Evolutionary conservation across 495 filamentous ascomycete species (phyloP).

Genomic region (Chaetomium cochliodes): DNA sequence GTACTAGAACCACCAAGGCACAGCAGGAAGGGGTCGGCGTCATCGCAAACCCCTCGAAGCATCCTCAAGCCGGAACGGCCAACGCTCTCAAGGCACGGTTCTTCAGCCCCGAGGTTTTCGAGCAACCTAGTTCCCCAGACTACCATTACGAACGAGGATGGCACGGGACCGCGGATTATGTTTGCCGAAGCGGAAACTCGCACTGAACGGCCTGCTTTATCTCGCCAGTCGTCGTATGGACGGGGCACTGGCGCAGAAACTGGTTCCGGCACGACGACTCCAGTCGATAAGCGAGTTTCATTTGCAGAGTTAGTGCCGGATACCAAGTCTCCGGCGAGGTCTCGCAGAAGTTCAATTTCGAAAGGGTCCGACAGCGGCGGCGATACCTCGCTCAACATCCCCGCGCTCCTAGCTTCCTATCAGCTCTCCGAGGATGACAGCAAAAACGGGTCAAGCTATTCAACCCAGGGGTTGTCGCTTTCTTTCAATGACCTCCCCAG

Average conservation of each 20-base stretch:
- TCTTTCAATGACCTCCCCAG: slow-evolving; percentile 83
- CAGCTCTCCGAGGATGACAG: slow-evolving; percentile 27
- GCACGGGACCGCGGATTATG: slow-evolving; percentile 72
- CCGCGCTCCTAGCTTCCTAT: slow-evolving; percentile 38
- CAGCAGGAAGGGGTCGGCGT: slow-evolving; percentile 8
- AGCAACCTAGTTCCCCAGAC: slow-evolving; percentile 74
- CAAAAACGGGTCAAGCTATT: slow-evolving; percentile 56
- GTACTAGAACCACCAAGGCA: slow-evolving; percentile 6
- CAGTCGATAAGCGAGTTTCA: slow-evolving; percentile 64
- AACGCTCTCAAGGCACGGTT: slow-evolving; percentile 52
- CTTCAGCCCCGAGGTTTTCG: slow-evolving; percentile 58
- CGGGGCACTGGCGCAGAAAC: slow-evolving; percentile 60
- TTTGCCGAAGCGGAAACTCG: slow-evolving; percentile 55
- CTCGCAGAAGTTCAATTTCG: slow-evolving; percentile 35
- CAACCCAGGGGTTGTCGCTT: slow-evolving; percentile 60
- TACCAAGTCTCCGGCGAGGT: slow-evolving; percentile 27
- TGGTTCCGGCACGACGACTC: slow-evolving; percentile 47
- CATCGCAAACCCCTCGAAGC: slow-evolving; percentile 19
- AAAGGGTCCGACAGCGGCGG: slow-evolving; percentile 23
- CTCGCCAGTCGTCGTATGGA: slow-evolving; percentile 48
- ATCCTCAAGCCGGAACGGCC: slow-evolving; percentile 41
- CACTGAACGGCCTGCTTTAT: slow-evolving; percentile 45
- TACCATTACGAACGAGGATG: slow-evolving; percentile 61
- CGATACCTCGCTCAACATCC: slow-evolving; percentile 39
- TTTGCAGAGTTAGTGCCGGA: slow-evolving; percentile 50